Percentiles rank a stretch among this genome's conserved stretches.
Evolutionary conservation across 1,284 basidiomycete species (phyloP).

Genomic region (Ustilago shanxiensis): DNA sequence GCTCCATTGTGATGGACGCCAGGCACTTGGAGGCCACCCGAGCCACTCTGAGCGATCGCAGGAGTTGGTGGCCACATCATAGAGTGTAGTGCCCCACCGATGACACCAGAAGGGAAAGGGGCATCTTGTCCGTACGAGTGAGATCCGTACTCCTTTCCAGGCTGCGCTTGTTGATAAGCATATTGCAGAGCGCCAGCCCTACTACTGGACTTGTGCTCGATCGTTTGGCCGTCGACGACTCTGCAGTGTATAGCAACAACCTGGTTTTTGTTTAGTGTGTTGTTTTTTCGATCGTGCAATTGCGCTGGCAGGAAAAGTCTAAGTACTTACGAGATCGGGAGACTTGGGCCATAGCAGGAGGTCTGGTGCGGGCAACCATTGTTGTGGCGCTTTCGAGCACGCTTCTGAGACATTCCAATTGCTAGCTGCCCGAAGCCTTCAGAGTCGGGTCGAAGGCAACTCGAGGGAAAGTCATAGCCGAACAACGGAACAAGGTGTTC

Average conservation of each 20-base stretch:
- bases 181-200: neutral
- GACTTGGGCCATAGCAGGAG: constrained; percentile 46
- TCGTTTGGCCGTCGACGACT: constrained; percentile 24
- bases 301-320: rapidly evolving
- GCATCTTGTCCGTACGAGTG: constrained; percentile 22
- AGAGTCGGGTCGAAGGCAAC: constrained; percentile 49
- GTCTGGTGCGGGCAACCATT: constrained; percentile 49
- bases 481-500: constrained; percentile 54
- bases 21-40: constrained; percentile 6
- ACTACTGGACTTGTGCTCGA: constrained; percentile 22
- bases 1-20: neutral
- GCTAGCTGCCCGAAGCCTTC: constrained; percentile 53
- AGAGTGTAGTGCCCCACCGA: neutral
- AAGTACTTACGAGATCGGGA: constrained; percentile 43
- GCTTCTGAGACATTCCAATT: constrained; percentile 44
- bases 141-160: constrained; percentile 15
- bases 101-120: neutral
- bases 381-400: constrained; percentile 46
- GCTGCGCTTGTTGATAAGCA: constrained; percentile 9
- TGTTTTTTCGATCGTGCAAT: no score
- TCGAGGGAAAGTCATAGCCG: constrained; percentile 48
- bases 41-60: neutral
- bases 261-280: no score
- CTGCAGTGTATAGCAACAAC: neutral
- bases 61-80: constrained; percentile 34